Percentiles rank a stretch among this genome's conserved stretches.
Evolutionary conservation across 495 filamentous ascomycete species (phyloP).

Genomic region (Penicillium desertorum): DNA sequence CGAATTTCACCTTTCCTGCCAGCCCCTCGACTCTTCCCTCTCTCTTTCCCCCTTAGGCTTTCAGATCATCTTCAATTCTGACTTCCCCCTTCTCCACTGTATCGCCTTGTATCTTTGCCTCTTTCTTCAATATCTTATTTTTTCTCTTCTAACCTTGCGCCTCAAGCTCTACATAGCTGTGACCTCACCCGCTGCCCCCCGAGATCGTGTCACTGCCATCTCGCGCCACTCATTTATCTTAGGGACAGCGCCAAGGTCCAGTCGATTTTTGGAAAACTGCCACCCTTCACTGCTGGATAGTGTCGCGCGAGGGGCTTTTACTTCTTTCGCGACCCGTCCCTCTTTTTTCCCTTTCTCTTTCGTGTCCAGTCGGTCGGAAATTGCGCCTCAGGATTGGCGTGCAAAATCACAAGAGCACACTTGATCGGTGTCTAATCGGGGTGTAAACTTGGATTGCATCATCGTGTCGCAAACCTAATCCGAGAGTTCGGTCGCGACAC

Average conservation of each 20-base stretch:
- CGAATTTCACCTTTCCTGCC: conserved; percentile 47
- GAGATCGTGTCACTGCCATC: conserved; percentile 6
- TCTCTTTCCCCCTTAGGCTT: conserved; percentile 30
- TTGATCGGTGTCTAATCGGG: not conserved
- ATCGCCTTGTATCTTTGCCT: conserved; percentile 8
- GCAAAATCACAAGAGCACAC: conserved; percentile 15
- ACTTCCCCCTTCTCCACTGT: conserved; percentile 13
- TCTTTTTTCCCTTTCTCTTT: not conserved
- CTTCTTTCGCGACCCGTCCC: not conserved
- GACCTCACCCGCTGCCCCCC: not conserved
- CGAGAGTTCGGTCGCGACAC: conserved; percentile 24
- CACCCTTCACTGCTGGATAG: conserved; percentile 10
- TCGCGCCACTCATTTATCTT: conserved; percentile 13
- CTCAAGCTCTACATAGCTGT: conserved; percentile 7
- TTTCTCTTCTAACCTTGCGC: conserved; percentile 4
- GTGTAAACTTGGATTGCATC: conserved; percentile 35
- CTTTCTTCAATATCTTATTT: conserved; percentile 3
- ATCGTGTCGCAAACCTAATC: conserved; percentile 40
- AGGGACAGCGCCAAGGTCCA: conserved; percentile 9
- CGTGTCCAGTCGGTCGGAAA: conserved; percentile 1
- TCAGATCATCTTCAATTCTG: conserved; percentile 24
- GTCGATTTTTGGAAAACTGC: conserved; percentile 9
- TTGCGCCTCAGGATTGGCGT: not conserved
- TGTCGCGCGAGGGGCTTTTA: conserved; percentile 4
- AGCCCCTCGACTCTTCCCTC: conserved; percentile 49